phyloP scores from a whole-genome alignment of 805 yeast species.

The Lipomyces kockii region DNA sequence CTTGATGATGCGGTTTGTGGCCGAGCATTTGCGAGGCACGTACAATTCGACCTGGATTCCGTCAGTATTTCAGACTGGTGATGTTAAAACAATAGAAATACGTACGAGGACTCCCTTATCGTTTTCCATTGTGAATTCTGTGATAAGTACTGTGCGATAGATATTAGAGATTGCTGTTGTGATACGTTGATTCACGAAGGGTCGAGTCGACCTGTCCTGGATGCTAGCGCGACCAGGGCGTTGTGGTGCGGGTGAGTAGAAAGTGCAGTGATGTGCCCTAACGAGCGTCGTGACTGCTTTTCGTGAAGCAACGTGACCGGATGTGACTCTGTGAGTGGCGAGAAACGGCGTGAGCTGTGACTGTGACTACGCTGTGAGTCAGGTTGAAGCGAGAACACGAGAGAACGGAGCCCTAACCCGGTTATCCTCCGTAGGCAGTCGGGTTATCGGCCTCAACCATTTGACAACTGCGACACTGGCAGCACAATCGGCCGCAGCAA shows the following conservation, averaged over 20 bases:
- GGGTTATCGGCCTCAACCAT: neutral
- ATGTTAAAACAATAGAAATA: conserved; percentile 41
- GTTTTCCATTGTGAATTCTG: conserved; percentile 84
- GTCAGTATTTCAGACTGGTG: conserved; percentile 1
- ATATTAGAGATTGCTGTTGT: neutral
- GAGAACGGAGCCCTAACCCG: neutral
- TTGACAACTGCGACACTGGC: neutral
- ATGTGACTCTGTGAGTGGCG: conserved; percentile 5
- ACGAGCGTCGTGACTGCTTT: conserved; percentile 12
- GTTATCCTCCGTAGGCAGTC: neutral
- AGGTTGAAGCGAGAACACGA: neutral
- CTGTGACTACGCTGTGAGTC: conserved; percentile 6
- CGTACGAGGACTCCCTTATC: conserved; percentile 99
- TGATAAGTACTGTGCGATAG: neutral
- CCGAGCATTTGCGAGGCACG: conserved; percentile 99
- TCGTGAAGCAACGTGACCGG: neutral
- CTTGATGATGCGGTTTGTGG: conserved; percentile 99
- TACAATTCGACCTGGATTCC: conserved; percentile 88
- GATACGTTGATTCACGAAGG: neutral
- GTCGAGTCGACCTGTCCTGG: too few relatives aligned
- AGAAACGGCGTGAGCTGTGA: conserved; percentile 19
- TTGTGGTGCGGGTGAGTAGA: neutral
- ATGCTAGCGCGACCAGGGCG: neutral
- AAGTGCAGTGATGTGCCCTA: conserved; percentile 17
- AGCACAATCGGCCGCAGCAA: neutral